Base-by-base conservation (phyloP, 352 stramenopile genomes). In the Pythium coloratum region DNA sequence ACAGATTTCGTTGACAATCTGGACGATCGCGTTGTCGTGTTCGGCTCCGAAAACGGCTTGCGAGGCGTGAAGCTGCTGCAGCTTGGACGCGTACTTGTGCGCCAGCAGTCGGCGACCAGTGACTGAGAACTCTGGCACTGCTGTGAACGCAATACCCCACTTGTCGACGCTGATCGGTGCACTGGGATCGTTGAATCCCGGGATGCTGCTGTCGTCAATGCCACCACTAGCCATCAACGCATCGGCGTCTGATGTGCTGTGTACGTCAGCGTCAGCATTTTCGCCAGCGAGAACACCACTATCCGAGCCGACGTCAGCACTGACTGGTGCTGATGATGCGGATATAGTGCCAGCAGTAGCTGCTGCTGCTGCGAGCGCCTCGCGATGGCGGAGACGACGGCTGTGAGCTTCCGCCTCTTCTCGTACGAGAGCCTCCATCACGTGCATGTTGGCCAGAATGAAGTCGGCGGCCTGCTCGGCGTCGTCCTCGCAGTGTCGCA, bases 61-160 rank as follows among this genome's bases (percentile, higher is more conserved):
- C 2, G 86, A 90, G 13, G 62, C 73, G 30, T 95, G 88, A 0
- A 96, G 59, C 33, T 76, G 67, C 33, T 79, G 71, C 5, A 96
- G 71, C 36, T 89, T 91, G 13, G 62, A 50, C 24, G 72, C 68
- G 60, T 94, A 95, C 66, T 93, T 94, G 2, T 76, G 72, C 20
- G 88, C 85, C 13, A 96, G 73, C 53, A 96, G 47, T 7, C 86
- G 77, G 2, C 88, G 72, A 1, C 86, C 88, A 8, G 86, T 93
- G 24, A 94, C 73, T 0, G 86, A 95, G 56, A 94, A 95, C 64
- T 96, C 88, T 1, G 86, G 86, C 2, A 96, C 87, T 0, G 85
- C 88, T 8, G 85, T 96, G 51, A 96, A 95, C 6, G 83, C 83
- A 24, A 96, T 77, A n/a, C 88, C 88, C 88, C 88, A 96, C 66